These are phyloP conservation scores for Collariella sp. DNA, from an alignment of 495 filamentous ascomycete species.

Conservation along the genomic window DNA sequence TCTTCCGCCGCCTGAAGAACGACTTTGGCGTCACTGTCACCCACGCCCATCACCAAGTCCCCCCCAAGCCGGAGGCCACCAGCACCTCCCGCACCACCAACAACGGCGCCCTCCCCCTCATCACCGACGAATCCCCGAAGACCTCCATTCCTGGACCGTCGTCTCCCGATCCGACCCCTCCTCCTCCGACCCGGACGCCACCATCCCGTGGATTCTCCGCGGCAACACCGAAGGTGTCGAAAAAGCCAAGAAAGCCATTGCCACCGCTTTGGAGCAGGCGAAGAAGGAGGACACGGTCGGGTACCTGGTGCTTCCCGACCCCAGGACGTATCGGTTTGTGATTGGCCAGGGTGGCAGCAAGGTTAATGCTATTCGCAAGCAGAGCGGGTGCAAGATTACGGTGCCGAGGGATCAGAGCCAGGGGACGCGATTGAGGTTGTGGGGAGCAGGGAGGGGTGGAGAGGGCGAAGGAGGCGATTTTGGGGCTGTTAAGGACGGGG, in stretches of 20 bases:
- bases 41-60: conserved; percentile 69
- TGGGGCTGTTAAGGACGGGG: conserved; percentile 63
- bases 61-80: conserved; percentile 50
- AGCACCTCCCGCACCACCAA: conserved; percentile 39
- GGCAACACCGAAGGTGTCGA: conserved; percentile 66
- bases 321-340: conserved; percentile 78
- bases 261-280: conserved; percentile 62
- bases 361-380: conserved; percentile 84
- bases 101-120: conserved; percentile 63
- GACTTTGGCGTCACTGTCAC: conserved; percentile 83
- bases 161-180: conserved; percentile 25
- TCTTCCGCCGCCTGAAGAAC: conserved; percentile 79
- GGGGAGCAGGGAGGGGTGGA: conserved; percentile 70
- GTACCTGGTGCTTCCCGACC: conserved; percentile 84
- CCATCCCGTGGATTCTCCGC: conserved; percentile 86
- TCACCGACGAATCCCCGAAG: conserved; percentile 63
- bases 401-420: conserved; percentile 73
- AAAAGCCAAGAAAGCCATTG: conserved; percentile 65
- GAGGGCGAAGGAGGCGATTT: conserved; percentile 78
- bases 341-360: conserved; percentile 83
- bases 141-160: conserved; percentile 72
- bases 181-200: conserved; percentile 57
- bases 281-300: conserved; percentile 64
- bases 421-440: conserved; percentile 81
- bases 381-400: conserved; percentile 86